phyloP scores from a whole-genome alignment of 2,329 filamentous ascomycete species.

The Curvularia verruculosa region DNA sequence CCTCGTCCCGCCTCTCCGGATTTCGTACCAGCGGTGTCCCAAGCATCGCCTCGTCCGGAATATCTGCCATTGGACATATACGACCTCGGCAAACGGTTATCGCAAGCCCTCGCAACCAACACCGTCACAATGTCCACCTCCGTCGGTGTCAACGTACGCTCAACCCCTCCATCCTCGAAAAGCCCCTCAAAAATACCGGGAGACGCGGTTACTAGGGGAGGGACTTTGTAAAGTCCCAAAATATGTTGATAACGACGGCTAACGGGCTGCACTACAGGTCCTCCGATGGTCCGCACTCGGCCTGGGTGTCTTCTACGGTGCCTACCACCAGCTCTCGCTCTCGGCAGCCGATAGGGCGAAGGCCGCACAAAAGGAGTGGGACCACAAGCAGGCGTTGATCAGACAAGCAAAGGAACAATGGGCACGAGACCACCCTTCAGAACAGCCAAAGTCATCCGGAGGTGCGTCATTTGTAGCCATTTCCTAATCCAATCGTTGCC shows the following conservation, averaged over 20 bases:
- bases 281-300: slow-evolving; percentile 95
- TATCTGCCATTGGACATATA: slow-evolving; percentile 41
- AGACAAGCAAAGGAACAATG: slow-evolving; percentile 91
- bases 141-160: slow-evolving; percentile 60
- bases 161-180: slow-evolving; percentile 1
- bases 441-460: slow-evolving; percentile 39
- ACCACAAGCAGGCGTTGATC: slow-evolving; percentile 91
- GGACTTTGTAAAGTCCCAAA: background rate
- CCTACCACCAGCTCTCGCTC: slow-evolving; percentile 89
- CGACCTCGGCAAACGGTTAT: slow-evolving; percentile 23
- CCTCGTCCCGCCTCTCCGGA: slow-evolving; percentile 24
- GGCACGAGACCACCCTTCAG: slow-evolving; percentile 69
- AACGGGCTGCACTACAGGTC: slow-evolving; percentile 66
- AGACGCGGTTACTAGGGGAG: background rate
- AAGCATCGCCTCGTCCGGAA: slow-evolving; percentile 25
- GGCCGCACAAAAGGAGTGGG: slow-evolving; percentile 79
- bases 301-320: slow-evolving; percentile 91
- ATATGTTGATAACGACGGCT: slow-evolving; percentile 26
- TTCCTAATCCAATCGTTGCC: background rate
- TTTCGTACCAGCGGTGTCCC: slow-evolving; percentile 18
- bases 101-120: slow-evolving; percentile 30
- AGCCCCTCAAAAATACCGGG: background rate
- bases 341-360: slow-evolving; percentile 71
- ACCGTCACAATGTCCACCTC: slow-evolving; percentile 52
- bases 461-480: slow-evolving; percentile 28